Base-by-base conservation (phyloP, 257 asterid genomes). In the Ilex asprella region DNA sequence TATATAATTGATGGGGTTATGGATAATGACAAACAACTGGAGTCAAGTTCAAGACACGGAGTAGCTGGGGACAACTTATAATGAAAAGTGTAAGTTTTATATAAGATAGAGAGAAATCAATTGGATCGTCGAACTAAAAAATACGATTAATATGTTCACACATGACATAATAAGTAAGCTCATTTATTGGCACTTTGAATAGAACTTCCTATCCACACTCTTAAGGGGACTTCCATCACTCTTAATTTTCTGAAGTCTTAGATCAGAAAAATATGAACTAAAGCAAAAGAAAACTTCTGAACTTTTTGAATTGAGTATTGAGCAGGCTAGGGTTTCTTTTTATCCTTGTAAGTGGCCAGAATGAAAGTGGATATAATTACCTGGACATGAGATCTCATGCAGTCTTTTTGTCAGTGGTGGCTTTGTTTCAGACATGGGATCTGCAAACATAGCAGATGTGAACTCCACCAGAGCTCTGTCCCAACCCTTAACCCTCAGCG, bases 401-500 rank as follows among this genome's bases (percentile, higher is more conserved):
- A 92, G 86, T 73, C 89, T 75, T 72, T 79, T 68, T 0, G 80
- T 62, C 44, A 79, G 62, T 31, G 95, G 89, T 47, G 72, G 81
- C 71, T 88, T 84, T 60, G 73, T 52, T 56, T 71, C 68, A 64
- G 95, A 78, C 14, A 78, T 56, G 30, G 87, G 58, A 73, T 83
- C 91, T 56, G 96, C 74, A 39, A 92, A 79, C 94, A 86, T 60
- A 8, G 97, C 94, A 39, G 87, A 65, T 3, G 94, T 82, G 83
- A 72, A 82, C 63, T 92, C 99, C 58, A 66, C 87, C 32, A 92
- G 85, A 63, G 97, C 99, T 74, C 47, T 82, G 67, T 92, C 99
- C 99, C 99, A 92, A 72, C 87, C 96, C 74, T 89, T 92, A 60
- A 87, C 84, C 77, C 75, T 86, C 71, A 92, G 65, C 5, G 97